A percentile compares a stretch with the other conserved stretches of the same genome.
phyloP scores from a whole-genome alignment of 768 basidiomycete species.

The Lactarius deliciosus region DNA sequence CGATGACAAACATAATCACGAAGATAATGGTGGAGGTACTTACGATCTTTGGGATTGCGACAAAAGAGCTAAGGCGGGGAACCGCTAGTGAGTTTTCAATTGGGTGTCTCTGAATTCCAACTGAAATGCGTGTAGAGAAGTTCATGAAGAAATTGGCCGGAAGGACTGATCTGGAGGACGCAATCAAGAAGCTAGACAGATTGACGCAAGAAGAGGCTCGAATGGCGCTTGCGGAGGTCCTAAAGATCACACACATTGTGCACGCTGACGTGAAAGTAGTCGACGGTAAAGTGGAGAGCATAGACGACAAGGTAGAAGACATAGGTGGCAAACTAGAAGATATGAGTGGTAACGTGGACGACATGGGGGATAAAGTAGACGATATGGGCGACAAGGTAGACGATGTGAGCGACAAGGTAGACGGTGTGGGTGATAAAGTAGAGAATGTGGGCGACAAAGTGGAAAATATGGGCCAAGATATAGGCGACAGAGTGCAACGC shows the following conservation, averaged over 20 bases:
- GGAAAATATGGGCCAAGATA: neutral
- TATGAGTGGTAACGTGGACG: neutral
- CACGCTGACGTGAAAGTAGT: neutral
- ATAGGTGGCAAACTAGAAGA: no score
- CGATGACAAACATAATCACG: neutral
- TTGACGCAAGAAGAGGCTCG: constrained; percentile 2
- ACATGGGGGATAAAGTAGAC: neutral
- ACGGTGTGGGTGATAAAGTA: neutral
- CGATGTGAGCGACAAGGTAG: no score
- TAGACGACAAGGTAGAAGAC: no score
- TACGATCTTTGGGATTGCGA: constrained; percentile 6
- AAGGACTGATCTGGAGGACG: neutral
- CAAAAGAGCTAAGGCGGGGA: neutral
- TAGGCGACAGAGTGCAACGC: neutral
- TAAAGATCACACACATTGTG: neutral
- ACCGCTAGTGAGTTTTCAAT: neutral
- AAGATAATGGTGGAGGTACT: constrained; percentile 12
- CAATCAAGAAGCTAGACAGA: neutral
- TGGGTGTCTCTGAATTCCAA: rapidly evolving
- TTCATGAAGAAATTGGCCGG: constrained; percentile 4
- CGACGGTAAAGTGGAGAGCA: neutral
- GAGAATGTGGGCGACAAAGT: neutral
- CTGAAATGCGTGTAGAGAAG: neutral
- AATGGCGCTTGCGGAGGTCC: neutral
- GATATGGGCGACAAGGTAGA: no score